Evolutionary conservation across 2,329 filamentous ascomycete species (phyloP).

Genomic region (Neofusicoccum umdonicola): DNA sequence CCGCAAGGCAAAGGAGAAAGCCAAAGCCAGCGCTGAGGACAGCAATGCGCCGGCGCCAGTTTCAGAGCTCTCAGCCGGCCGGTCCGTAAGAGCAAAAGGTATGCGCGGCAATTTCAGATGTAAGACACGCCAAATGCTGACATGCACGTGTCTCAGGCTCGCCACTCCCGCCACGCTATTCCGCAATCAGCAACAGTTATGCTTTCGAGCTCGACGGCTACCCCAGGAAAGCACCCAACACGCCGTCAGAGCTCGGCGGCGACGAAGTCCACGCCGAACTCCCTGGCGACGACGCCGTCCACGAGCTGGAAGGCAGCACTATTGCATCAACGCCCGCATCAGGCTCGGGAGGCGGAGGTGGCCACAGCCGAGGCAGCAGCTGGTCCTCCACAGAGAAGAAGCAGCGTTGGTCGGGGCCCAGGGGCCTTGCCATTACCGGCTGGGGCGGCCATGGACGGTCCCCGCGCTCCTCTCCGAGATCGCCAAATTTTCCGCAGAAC

Average conservation of each 20-base stretch:
- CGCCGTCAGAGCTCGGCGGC: neutral
- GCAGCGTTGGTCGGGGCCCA: neutral
- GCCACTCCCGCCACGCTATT: constrained; percentile 3
- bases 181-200: neutral
- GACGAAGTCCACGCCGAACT: neutral
- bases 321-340: neutral
- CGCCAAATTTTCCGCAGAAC: neutral
- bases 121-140: neutral
- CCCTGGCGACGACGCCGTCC: neutral
- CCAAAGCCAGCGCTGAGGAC: neutral
- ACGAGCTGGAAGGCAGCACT: constrained; percentile 5
- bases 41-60: neutral
- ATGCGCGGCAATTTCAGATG: no score
- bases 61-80: neutral
- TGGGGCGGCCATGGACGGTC: neutral
- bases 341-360: neutral
- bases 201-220: constrained; percentile 13
- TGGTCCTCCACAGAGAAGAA: neutral
- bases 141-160: neutral
- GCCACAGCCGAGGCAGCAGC: neutral
- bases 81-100: neutral
- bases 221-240: neutral
- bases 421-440: neutral
- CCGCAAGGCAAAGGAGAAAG: neutral
- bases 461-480: neutral